Conservation (phyloP, 106 monocot genomes). For the Dioscorea dumetorum region DNA sequence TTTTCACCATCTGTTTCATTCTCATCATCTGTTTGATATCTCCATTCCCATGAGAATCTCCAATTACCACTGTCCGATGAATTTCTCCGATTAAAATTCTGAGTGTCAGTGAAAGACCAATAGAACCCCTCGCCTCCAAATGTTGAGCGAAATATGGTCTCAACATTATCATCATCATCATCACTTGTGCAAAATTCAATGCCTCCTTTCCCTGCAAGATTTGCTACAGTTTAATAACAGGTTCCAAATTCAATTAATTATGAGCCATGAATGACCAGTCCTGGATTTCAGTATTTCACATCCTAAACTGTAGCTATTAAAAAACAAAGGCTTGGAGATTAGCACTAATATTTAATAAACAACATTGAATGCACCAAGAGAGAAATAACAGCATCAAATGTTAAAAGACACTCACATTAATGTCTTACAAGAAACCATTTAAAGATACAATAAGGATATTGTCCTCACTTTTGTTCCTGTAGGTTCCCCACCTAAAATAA, state of each 20-base stretch:
- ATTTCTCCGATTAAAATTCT: constrained; percentile 23
- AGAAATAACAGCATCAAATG: neutral
- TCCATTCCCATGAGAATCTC: constrained; percentile 37
- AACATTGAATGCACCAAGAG: neutral
- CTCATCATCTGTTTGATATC: constrained; percentile 47
- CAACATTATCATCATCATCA: constrained; percentile 62
- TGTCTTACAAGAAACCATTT: neutral
- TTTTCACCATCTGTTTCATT: constrained; percentile 41
- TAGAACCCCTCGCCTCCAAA: constrained; percentile 37
- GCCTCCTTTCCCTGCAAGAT: constrained; percentile 22
- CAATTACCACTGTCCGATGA: constrained; percentile 20
- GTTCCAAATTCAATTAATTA: too few relatives aligned
- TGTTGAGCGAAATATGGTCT: constrained; percentile 54
- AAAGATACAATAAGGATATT: neutral
- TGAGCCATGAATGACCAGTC: too few relatives aligned
- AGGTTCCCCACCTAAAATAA: constrained; percentile 21
- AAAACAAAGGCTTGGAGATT: too few relatives aligned
- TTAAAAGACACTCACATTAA: neutral
- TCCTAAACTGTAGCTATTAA: too few relatives aligned
- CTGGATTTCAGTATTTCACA: too few relatives aligned
- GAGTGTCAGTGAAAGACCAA: constrained; percentile 46
- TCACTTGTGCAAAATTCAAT: constrained; percentile 48
- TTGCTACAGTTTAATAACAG: too few relatives aligned
- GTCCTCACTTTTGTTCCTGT: constrained; percentile 39
- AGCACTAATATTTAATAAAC: neutral